These are phyloP conservation scores for Alliaria petiolata DNA, from an alignment of 345 rosid species.

Conservation along the genomic window DNA sequence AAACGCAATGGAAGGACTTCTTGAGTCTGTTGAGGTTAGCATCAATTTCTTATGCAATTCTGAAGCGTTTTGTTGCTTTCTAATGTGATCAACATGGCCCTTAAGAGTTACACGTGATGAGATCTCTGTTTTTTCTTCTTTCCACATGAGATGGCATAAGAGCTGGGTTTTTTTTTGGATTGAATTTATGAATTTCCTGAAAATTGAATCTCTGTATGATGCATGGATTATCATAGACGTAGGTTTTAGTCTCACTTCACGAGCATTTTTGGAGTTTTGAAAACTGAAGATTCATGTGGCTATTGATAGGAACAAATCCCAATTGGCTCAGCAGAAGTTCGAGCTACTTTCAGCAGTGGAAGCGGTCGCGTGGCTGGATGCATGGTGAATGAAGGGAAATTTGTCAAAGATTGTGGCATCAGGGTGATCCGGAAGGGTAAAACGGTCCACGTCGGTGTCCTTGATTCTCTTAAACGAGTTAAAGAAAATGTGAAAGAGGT, in stretches of 20 bases:
- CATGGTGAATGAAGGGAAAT: conserved; percentile 88
- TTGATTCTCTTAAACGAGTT: conserved; percentile 85
- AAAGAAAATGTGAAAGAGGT: conserved; percentile 97
- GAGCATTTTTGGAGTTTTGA: conserved; percentile 18
- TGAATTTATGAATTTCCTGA: too few species aligned
- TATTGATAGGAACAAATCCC: conserved; percentile 67
- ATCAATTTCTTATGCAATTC: background rate
- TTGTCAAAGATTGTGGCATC: conserved; percentile 83
- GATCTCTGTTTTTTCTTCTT: conserved; percentile 7
- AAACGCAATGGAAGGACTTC: conserved; percentile 98
- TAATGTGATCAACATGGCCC: background rate
- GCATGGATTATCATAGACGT: background rate
- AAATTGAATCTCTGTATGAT: background rate
- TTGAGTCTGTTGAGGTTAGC: conserved; percentile 82
- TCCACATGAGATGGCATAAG: background rate
- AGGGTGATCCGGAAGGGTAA: conserved; percentile 67
- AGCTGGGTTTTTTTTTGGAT: background rate
- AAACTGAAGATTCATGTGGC: conserved; percentile 29
- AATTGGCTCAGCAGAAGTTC: conserved; percentile 85
- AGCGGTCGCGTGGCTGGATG: conserved; percentile 99
- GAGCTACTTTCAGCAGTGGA: conserved; percentile 93
- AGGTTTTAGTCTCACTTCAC: background rate
- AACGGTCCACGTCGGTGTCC: conserved; percentile 58
- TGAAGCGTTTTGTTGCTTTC: background rate
- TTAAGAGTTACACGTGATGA: background rate